Evolutionary conservation across 2,329 filamentous ascomycete genomes (phyloP).

Genomic region (Cladorrhinum sp.): DNA sequence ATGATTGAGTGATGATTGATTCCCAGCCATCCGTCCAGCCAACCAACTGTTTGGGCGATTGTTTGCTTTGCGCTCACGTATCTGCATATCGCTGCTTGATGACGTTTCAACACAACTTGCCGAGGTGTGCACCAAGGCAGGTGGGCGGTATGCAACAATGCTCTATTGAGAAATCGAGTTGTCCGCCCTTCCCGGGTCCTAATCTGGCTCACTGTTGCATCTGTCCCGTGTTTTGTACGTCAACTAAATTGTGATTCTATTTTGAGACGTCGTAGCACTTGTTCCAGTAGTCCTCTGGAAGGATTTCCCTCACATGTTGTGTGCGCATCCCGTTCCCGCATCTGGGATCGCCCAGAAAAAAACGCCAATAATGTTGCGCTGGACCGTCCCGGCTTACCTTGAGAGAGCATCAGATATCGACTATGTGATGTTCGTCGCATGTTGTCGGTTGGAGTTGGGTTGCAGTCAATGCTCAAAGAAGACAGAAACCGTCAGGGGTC

Average conservation of each 20-base stretch:
- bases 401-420: not conserved
- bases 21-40: not conserved
- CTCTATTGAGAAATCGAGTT: not conserved
- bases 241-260: not conserved
- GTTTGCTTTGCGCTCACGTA: not conserved
- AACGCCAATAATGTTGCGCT: conserved; percentile 7
- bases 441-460: not conserved
- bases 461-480: not conserved
- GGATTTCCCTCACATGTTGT: not conserved
- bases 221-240: not conserved
- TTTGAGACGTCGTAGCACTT: conserved; percentile 1
- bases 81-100: not conserved
- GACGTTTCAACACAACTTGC: not conserved
- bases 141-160: not conserved
- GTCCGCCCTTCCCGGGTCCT: not conserved
- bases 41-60: not conserved
- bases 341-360: not conserved
- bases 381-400: not conserved
- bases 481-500: not conserved
- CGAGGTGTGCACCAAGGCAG: not conserved
- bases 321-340: conserved; percentile 1
- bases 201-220: not conserved
- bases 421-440: not conserved
- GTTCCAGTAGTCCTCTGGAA: not conserved
- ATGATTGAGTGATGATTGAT: not conserved